Evolutionary conservation across 2,329 filamentous ascomycete species (phyloP), one percentile per base, ranked within the genome.

Genomic region (Rhytidhysteron rufulum): DNA sequence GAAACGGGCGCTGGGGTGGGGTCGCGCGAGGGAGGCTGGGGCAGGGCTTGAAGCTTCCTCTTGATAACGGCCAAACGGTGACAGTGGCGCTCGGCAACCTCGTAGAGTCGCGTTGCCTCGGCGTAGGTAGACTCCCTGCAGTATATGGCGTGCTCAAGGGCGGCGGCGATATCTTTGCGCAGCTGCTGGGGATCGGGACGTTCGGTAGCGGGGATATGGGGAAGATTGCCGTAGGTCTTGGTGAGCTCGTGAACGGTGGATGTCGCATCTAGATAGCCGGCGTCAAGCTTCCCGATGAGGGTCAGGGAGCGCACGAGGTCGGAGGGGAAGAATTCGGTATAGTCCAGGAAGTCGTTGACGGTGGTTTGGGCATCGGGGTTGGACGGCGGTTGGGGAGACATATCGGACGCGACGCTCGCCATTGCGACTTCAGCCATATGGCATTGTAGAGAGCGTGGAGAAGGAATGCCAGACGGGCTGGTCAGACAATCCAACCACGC

Each of bases 241-340:
- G 73, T 68, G 43, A 75, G 66, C 30, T 70, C 58, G 57, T 77
- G 73, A 31, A 77, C 66, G 10, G 58, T 53, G 45, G 65, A 59
- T 42, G 72, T 68, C 36, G 63, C 66, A 11, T 64, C 57, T 44
- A 65, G 55, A 43, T 72, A 73, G 37, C 62, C 63, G 25, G 57
- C 51, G 45, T 75, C 70, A 47, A 75, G 71, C 45, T 74, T 67
- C 47, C 72, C 70, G 53, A 84, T 81, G 42, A 84, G 69, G 37
- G 75, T 79, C 39, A 84, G 66, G 47, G 80, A 82, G 53, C 80
- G 79, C 43, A 76, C 72, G 18, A 84, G 68, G 57, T 83, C 80
- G 8, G 80, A 78, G 24, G 80, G 80, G 42, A 82, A 80, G 69
- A 81, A 82, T 64, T 84, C 80, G 47, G 80, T 84, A 64, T 83